Conservation (phyloP, 2,329 filamentous ascomycete genomes). For the Apiospora hydei region DNA sequence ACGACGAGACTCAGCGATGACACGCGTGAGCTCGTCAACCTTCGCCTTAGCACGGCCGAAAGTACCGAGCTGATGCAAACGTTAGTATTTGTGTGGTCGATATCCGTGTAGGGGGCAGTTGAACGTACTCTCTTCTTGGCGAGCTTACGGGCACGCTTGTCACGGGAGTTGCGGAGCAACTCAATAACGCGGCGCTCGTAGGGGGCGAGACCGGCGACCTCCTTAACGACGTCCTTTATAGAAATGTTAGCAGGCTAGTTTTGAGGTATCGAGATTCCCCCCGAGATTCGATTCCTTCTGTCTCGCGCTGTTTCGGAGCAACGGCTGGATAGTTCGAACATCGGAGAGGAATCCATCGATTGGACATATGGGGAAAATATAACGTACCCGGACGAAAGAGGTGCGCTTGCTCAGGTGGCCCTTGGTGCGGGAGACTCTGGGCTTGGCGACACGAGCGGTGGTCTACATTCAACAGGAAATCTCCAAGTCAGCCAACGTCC, state of each 20-base stretch:
- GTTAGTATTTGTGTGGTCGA: constrained; percentile 19
- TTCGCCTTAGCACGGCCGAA: constrained; percentile 99
- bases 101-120: background rate
- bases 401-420: constrained; percentile 97
- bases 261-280: background rate
- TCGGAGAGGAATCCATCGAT: background rate
- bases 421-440: constrained; percentile 85
- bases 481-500: constrained; percentile 64
- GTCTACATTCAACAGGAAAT: constrained; percentile 71
- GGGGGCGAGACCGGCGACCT: constrained; percentile 92
- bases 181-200: constrained; percentile 99
- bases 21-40: constrained; percentile 98
- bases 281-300: background rate
- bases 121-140: constrained; percentile 94
- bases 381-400: constrained; percentile 76
- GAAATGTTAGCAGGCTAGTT: constrained; percentile 3
- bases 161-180: constrained; percentile 98
- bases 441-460: constrained; percentile 79
- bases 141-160: constrained; percentile 98
- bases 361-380: background rate
- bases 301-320: background rate
- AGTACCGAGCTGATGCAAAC: constrained; percentile 79
- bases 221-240: constrained; percentile 83
- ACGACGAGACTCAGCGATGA: constrained; percentile 94
- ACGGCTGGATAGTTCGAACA: background rate